phyloP scores from a whole-genome alignment of 2,329 filamentous ascomycete species.

The Fusarium oligoseptatum region DNA sequence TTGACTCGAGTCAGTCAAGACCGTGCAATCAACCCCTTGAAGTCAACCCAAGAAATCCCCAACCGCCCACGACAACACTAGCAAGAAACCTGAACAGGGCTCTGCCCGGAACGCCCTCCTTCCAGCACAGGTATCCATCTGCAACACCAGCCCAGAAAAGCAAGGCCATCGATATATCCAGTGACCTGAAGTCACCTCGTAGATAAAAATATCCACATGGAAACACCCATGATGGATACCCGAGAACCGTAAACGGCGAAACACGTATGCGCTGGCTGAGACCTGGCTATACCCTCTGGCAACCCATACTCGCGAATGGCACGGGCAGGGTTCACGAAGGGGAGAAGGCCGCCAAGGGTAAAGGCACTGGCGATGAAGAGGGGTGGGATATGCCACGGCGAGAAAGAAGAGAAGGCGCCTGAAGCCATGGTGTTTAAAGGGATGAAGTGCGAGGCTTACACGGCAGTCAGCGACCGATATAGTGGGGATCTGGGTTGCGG shows the following conservation, averaged over 20 bases:
- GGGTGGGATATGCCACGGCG: slow-evolving; percentile 45
- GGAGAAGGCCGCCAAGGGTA: slow-evolving; percentile 51
- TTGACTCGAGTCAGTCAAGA: neutral
- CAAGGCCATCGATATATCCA: slow-evolving; percentile 42
- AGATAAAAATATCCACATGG: slow-evolving; percentile 43
- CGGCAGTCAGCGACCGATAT: neutral
- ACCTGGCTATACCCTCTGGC: slow-evolving; percentile 47
- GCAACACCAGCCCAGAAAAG: slow-evolving; percentile 32
- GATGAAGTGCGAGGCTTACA: neutral
- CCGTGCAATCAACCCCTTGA: slow-evolving; percentile 13
- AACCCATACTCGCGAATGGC: slow-evolving; percentile 53
- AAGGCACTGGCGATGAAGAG: slow-evolving; percentile 48
- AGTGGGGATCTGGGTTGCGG: neutral
- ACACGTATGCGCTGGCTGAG: slow-evolving; percentile 47
- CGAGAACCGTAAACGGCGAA: slow-evolving; percentile 47
- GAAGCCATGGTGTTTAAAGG: slow-evolving; percentile 23
- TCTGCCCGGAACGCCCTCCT: slow-evolving; percentile 33
- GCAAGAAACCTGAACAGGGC: slow-evolving; percentile 30
- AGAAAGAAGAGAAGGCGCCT: slow-evolving; percentile 25
- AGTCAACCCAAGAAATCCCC: slow-evolving; percentile 38
- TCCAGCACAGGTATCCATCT: slow-evolving; percentile 44
- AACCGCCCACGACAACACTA: slow-evolving; percentile 27
- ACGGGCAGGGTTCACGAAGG: slow-evolving; percentile 48
- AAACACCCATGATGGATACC: slow-evolving; percentile 35
- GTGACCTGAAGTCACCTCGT: slow-evolving; percentile 24